Percentiles rank a stretch among this genome's conserved stretches.
Evolutionary conservation across 306 rosid genomes (phyloP).

Genomic region (Malus sieversii): DNA sequence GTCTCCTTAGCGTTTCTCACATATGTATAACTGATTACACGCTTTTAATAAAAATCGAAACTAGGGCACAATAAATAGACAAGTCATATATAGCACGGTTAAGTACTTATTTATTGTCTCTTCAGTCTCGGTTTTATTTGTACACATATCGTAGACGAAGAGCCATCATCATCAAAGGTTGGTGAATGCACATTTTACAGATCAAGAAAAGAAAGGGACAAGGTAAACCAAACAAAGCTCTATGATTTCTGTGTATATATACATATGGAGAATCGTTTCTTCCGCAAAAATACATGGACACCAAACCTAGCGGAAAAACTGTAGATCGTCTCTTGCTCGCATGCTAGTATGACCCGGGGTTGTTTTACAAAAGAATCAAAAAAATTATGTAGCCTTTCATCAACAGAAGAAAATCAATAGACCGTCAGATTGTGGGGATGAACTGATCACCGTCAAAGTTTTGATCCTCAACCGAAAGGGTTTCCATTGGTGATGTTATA

Average conservation of each 20-base stretch:
- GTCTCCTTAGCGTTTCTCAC: no score
- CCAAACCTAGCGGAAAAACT: neutral
- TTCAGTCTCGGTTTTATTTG: neutral
- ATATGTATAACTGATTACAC: no score
- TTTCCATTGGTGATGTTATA: slow-evolving; percentile 6
- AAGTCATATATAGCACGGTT: no score
- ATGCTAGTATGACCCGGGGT: slow-evolving; percentile 3
- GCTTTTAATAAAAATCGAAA: no score
- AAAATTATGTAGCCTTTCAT: slow-evolving; percentile 5
- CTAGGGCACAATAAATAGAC: no score
- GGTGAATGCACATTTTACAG: neutral
- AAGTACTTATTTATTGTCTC: no score
- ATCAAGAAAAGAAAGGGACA: neutral
- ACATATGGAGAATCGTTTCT: neutral
- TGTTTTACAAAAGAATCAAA: slow-evolving; percentile 23
- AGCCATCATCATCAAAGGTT: neutral
- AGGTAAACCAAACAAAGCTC: neutral
- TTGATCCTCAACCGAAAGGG: slow-evolving; percentile 1
- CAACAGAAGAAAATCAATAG: slow-evolving; percentile 5
- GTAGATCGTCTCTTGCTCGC: slow-evolving; percentile 1
- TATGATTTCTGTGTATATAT: neutral
- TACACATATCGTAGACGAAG: neutral
- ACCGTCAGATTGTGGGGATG: slow-evolving; percentile 6
- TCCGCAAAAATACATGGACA: neutral
- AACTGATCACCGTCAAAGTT: neutral